These are phyloP conservation scores for Neofusicoccum sp. DNA, from an alignment of 2,329 filamentous ascomycete genomes.

Conservation along the genomic window DNA sequence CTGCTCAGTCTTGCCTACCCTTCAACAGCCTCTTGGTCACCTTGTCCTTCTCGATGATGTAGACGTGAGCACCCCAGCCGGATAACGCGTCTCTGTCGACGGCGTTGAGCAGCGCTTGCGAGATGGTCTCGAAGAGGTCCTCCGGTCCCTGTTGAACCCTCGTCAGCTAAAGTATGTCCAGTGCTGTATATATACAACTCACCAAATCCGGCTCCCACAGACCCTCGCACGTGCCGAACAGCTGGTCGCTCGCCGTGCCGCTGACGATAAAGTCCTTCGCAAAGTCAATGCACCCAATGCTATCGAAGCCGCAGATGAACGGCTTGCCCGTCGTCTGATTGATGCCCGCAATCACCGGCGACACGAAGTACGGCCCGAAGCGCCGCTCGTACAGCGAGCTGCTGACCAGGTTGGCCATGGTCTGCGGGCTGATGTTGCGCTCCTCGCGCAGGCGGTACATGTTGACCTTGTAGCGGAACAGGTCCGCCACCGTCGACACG, in stretches of 20 bases:
- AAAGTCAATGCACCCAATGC: constrained; percentile 98
- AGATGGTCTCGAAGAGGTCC: constrained; percentile 97
- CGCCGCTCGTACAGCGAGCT: constrained; percentile 84
- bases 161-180: background rate
- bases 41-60: constrained; percentile 99
- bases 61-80: constrained; percentile 97
- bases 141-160: constrained; percentile 67
- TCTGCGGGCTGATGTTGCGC: constrained; percentile 89
- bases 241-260: constrained; percentile 92
- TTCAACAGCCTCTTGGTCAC: constrained; percentile 98
- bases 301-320: constrained; percentile 99
- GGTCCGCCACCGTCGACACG: constrained; percentile 88
- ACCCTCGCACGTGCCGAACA: constrained; percentile 98
- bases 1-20: constrained; percentile 76
- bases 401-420: constrained; percentile 93
- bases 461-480: constrained; percentile 99
- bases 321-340: constrained; percentile 92
- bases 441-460: constrained; percentile 99
- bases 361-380: constrained; percentile 96
- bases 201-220: constrained; percentile 98
- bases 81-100: constrained; percentile 95
- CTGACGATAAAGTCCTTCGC: constrained; percentile 99
- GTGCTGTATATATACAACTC: constrained; percentile 36
- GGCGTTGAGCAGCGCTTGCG: constrained; percentile 90
- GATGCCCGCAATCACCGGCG: constrained; percentile 89